These are phyloP conservation scores for Mollisiaceae sp. DNA, from an alignment of 2,329 filamentous ascomycete genomes.

Conservation along the genomic window DNA sequence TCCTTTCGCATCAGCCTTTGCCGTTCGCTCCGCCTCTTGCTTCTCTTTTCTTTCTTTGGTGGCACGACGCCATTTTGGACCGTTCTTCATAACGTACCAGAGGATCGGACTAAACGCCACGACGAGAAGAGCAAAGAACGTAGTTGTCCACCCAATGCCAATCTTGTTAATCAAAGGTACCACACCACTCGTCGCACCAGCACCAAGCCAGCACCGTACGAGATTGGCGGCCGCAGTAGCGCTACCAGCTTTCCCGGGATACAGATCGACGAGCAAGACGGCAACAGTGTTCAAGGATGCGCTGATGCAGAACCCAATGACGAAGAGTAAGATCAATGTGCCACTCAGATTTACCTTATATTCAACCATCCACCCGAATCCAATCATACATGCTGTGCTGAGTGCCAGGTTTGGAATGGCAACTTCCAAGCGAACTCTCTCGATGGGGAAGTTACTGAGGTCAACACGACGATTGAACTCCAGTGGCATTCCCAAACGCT, in stretches of 20 bases:
- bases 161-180: conserved; percentile 56
- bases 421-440: conserved; percentile 54
- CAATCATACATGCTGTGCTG: conserved; percentile 42
- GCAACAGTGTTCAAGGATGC: conserved; percentile 58
- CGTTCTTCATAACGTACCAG: not conserved
- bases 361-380: conserved; percentile 43
- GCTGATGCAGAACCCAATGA: conserved; percentile 55
- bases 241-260: conserved; percentile 32
- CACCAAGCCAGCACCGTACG: conserved; percentile 59
- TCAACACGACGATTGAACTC: conserved; percentile 54
- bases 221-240: conserved; percentile 61
- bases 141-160: conserved; percentile 58
- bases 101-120: not conserved
- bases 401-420: conserved; percentile 56
- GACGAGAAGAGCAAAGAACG: conserved; percentile 46
- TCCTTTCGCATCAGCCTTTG: not conserved
- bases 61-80: not conserved
- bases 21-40: not conserved
- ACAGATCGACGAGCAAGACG: conserved; percentile 60
- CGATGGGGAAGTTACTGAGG: conserved; percentile 40
- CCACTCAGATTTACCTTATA: not conserved
- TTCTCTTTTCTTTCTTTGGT: conserved; percentile 6
- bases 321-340: conserved; percentile 6
- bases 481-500: conserved; percentile 61
- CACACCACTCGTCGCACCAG: conserved; percentile 56